A percentile compares a stretch with the other conserved stretches of the same genome.
phyloP scores from a whole-genome alignment of 352 stramenopile genomes.

The Globisporangium echinulatum region DNA sequence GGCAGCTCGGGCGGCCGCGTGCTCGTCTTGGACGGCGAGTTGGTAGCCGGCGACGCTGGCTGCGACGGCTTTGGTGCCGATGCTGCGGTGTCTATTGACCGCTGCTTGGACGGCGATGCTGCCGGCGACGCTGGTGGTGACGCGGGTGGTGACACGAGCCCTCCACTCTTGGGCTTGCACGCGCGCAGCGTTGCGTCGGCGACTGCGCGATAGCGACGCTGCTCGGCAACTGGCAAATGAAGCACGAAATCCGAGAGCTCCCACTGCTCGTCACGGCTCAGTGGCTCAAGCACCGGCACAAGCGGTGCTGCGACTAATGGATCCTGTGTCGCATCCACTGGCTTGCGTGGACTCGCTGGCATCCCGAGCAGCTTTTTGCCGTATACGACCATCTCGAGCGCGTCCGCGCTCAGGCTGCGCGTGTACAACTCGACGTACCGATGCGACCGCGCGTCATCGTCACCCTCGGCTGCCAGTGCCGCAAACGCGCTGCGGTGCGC shows the following conservation, averaged over 20 bases:
- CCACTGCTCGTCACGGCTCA: slow-evolving; percentile 47
- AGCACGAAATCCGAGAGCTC: slow-evolving; percentile 62
- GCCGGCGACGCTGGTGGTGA: slow-evolving; percentile 9
- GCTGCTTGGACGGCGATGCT: slow-evolving; percentile 1
- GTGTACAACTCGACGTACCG: slow-evolving; percentile 56
- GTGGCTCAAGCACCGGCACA: slow-evolving; percentile 22
- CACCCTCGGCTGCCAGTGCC: background rate
- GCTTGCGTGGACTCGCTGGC: slow-evolving; percentile 17
- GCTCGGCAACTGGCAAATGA: slow-evolving; percentile 34
- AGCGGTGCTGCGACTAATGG: background rate
- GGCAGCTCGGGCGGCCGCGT: slow-evolving; percentile 12
- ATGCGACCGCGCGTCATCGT: slow-evolving; percentile 3
- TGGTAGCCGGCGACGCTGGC: background rate
- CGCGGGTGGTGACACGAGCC: slow-evolving; percentile 19
- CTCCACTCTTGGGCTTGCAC: slow-evolving; percentile 18
- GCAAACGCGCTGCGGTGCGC: background rate
- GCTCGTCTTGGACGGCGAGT: slow-evolving; percentile 3
- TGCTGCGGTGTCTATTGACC: background rate
- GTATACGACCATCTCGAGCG: slow-evolving; percentile 34
- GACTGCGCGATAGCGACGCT: slow-evolving; percentile 40
- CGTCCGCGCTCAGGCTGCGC: slow-evolving; percentile 34
- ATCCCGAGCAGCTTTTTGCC: slow-evolving; percentile 22
- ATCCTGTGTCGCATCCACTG: background rate
- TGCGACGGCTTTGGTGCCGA: background rate
- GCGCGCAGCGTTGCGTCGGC: slow-evolving; percentile 30